phyloP scores from a whole-genome alignment of 192 early-diverging fungal genomes.

The Geranomyces michiganensis region DNA sequence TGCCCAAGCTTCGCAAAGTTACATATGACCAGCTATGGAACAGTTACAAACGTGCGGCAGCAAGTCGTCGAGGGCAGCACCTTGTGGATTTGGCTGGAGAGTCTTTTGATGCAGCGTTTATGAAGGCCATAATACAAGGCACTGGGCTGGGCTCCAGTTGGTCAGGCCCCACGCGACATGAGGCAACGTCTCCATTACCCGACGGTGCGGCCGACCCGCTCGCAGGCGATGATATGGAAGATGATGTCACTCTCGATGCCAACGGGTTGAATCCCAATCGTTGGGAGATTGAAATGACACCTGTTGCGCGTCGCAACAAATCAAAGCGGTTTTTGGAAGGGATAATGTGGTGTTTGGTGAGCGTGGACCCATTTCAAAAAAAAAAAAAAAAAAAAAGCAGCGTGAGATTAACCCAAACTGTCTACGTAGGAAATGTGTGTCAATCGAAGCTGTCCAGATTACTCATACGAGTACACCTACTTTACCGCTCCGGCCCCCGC shows the following conservation, averaged over 20 bases:
- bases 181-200: background rate
- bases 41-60: background rate
- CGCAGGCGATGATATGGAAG: background rate
- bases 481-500: background rate
- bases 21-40: background rate
- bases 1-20: background rate
- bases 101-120: background rate
- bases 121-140: background rate
- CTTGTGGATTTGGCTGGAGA: background rate
- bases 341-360: slow-evolving; percentile 5
- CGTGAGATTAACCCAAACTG: too few relatives aligned
- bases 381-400: too few relatives aligned
- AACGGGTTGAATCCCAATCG: background rate
- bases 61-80: background rate
- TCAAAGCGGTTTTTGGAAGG: background rate
- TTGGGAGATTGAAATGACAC: background rate
- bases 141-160: background rate
- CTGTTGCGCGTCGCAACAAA: background rate
- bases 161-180: background rate
- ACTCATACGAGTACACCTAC: background rate
- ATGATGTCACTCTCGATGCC: background rate
- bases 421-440: background rate
- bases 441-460: background rate
- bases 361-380: background rate
- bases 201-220: background rate